Percentiles rank a stretch among this genome's conserved stretches.
Conservation (phyloP, 1,284 basidiomycete species). For the Boletus hoseneyae region DNA sequence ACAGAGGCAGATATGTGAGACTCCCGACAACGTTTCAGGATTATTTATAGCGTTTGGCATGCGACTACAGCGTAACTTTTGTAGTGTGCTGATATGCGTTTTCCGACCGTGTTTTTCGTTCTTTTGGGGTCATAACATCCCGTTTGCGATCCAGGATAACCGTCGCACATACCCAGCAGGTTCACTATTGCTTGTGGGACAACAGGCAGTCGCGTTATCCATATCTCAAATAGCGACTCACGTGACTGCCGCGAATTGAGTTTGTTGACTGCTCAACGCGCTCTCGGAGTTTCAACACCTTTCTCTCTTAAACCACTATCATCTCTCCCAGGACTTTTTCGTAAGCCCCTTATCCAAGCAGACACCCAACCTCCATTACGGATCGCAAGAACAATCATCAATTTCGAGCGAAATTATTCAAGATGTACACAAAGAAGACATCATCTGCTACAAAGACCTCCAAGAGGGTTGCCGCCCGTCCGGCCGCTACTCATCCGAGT, state of each 20-base stretch:
- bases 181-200: slow-evolving; percentile 6
- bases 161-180: not conserved
- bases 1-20: slow-evolving; percentile 15
- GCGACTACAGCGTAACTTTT: slow-evolving; percentile 21
- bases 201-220: slow-evolving; percentile 13
- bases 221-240: slow-evolving; percentile 35
- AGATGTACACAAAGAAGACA: slow-evolving; percentile 35
- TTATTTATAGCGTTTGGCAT: slow-evolving; percentile 22
- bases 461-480: slow-evolving; percentile 38
- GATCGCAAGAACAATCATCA: slow-evolving; percentile 35
- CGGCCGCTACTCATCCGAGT: slow-evolving; percentile 56
- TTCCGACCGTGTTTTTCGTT: slow-evolving; percentile 19
- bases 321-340: slow-evolving; percentile 36
- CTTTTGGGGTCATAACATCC: slow-evolving; percentile 15
- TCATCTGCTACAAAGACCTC: slow-evolving; percentile 25
- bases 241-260: slow-evolving; percentile 38
- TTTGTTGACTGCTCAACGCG: slow-evolving; percentile 52
- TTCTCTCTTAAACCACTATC: slow-evolving; percentile 51
- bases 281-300: slow-evolving; percentile 56
- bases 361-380: slow-evolving; percentile 19
- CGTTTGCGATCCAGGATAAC: slow-evolving; percentile 5
- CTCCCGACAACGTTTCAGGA: slow-evolving; percentile 13
- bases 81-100: not conserved
- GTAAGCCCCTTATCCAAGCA: slow-evolving; percentile 31
- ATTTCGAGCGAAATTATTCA: slow-evolving; percentile 19